These are phyloP conservation scores for Euryodendron excelsum DNA, from an alignment of 148 eudicot species.

Conservation along the genomic window DNA sequence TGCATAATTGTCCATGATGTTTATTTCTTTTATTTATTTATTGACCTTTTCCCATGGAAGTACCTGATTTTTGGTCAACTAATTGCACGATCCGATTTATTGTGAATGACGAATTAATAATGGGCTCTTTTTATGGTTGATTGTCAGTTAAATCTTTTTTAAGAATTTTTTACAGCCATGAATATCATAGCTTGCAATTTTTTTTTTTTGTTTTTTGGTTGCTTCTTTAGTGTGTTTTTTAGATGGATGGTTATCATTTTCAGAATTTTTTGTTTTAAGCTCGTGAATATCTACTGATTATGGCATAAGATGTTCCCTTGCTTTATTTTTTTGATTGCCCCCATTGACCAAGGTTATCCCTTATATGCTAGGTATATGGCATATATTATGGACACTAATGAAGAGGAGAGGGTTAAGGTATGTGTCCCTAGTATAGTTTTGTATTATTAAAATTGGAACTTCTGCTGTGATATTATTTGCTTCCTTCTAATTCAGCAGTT, in stretches of 20 bases:
- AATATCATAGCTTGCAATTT: background rate
- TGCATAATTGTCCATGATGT: background rate
- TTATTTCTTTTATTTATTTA: background rate
- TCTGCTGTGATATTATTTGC: background rate
- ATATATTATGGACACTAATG: conserved; percentile 97
- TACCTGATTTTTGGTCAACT: background rate
- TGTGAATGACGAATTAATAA: background rate
- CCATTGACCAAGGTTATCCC: background rate
- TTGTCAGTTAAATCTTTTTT: background rate
- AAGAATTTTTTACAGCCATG: background rate
- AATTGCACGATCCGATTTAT: background rate
- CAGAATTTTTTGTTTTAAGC: background rate
- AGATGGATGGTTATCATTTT: background rate
- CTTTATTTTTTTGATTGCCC: conserved; percentile 51
- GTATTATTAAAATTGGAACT: conserved; percentile 29
- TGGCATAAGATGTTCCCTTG: conserved; percentile 2
- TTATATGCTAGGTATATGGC: conserved; percentile 88
- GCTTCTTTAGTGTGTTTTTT: background rate
- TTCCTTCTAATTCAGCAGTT: background rate
- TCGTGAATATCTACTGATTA: background rate
- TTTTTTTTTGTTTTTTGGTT: background rate
- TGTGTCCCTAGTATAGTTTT: conserved; percentile 32
- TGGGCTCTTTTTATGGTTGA: background rate
- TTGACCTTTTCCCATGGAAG: no score
- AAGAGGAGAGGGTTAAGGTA: conserved; percentile 95